Base-by-base conservation (phyloP, 2,329 filamentous ascomycete species). In the Curvularia spicifera region DNA sequence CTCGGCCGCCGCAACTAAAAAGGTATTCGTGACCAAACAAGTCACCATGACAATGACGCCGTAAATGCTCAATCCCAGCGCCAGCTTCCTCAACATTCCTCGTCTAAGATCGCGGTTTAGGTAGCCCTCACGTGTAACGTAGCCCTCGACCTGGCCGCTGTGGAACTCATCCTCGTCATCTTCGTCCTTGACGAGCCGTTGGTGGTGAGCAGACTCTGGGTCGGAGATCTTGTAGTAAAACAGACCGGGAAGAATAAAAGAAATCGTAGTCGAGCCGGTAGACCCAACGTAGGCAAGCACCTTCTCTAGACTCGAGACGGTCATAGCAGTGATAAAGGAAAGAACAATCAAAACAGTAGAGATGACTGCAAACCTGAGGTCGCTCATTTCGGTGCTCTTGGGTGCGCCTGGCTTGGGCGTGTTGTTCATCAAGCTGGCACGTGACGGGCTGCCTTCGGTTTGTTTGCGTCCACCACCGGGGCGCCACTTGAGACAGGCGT, bases 191-290 rank as follows among this genome's bases (percentile, higher is more conserved):
- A 92, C 82, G 9, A 98, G 81, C 13, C 90, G 87, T 74, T 97
- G 94, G 69, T 97, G 93, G 62, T 94, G 87, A 28, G 89, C 85
- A 44, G 91, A 94, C 54, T 97, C 90, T 0, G 95, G 95, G 24
- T 91, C 88, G 12, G 92, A 96, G 59, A 99, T 98, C 78, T 98
- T 98, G 80, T 98, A 99, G 78, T 98, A 99, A 77, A 99, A 99
- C 4, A 99, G 79, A 0, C 95, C 95, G 0, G 95, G 95, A 0
- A 99, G 84, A 65, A 99, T 98, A 75, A 99, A 99, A 61, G 91
- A 96, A 70, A 99, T 99, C 60, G 91, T 92, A 0, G 95, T 99
- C 51, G 90, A 94, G 52, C 95, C 95, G 0, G 95, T 99, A 68
- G 90, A 93, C 37, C 95, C 95, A 10, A 99, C 95, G 68, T 97